Evolutionary conservation across 1,284 basidiomycete genomes (phyloP).

Genomic region (Mixia osmundae): DNA sequence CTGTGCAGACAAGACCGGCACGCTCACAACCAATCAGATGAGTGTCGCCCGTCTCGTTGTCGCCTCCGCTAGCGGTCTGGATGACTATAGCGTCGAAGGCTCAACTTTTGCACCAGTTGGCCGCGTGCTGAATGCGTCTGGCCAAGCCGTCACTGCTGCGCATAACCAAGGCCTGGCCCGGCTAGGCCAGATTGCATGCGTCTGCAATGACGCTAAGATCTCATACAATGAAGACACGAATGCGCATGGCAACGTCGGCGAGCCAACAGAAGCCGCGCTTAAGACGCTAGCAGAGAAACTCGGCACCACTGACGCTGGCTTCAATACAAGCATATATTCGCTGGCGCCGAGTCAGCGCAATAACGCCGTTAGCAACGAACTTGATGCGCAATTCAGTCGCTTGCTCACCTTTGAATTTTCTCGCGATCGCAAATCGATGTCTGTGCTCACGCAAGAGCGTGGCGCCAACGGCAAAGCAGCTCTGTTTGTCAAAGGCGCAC

Average conservation of each 20-base stretch:
- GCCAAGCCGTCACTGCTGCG: no score
- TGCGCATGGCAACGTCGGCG: conserved; percentile 62
- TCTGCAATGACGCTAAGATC: conserved; percentile 80
- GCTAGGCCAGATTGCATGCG: conserved; percentile 63
- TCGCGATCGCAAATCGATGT: conserved; percentile 98
- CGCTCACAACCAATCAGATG: conserved; percentile 90
- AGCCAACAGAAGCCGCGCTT: conserved; percentile 88
- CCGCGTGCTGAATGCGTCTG: conserved; percentile 27
- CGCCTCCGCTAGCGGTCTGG: background rate
- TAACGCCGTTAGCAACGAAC: conserved; percentile 50
- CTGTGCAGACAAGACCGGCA: conserved; percentile 92
- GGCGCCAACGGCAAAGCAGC: conserved; percentile 31
- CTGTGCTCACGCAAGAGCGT: conserved; percentile 46
- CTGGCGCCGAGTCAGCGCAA: conserved; percentile 41
- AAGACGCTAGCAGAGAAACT: conserved; percentile 81
- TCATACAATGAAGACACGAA: conserved; percentile 65
- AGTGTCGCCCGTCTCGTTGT: conserved; percentile 37
- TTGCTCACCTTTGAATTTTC: conserved; percentile 91
- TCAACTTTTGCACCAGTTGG: conserved; percentile 71
- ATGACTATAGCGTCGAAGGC: conserved; percentile 37
- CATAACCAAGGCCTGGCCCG: no score
- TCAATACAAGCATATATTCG: conserved; percentile 32
- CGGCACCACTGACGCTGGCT: conserved; percentile 24
- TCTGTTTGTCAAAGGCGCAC: conserved; percentile 83
- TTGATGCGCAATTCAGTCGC: conserved; percentile 52